Conservation (phyloP, 2,329 filamentous ascomycete species). For the Fusarium sp. region DNA sequence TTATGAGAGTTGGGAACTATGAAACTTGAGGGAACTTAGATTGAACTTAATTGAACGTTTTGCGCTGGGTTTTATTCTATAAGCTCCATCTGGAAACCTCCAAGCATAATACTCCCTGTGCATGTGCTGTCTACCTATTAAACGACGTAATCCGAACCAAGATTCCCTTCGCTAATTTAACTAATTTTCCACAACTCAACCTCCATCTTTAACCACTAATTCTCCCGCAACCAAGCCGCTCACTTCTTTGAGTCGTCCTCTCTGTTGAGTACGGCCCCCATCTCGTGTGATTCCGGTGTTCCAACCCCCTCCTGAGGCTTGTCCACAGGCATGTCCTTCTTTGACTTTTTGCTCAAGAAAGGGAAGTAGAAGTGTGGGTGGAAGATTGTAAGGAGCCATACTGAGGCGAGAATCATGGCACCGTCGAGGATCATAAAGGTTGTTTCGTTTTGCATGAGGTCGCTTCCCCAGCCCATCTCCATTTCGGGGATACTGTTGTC, state of each 20-base stretch:
- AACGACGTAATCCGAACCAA: not conserved
- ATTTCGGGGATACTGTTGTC: conserved; percentile 29
- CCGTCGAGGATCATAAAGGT: conserved; percentile 36
- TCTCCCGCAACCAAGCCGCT: not conserved
- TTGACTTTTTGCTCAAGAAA: conserved; percentile 17
- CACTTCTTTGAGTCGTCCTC: not conserved
- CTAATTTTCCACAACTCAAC: not conserved
- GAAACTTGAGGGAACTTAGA: not conserved
- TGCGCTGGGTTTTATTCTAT: not conserved
- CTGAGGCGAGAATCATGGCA: conserved; percentile 31
- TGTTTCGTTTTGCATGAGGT: conserved; percentile 39
- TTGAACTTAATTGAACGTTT: not conserved
- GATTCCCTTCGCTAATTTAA: not conserved
- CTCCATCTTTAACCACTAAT: not conserved
- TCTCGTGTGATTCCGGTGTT: not conserved
- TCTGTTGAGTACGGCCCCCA: not conserved
- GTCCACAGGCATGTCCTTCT: not conserved
- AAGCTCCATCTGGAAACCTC: too few relatives aligned
- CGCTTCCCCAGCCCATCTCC: conserved; percentile 39
- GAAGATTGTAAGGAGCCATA: conserved; percentile 34
- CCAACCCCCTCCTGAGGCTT: not conserved
- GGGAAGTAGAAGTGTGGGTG: conserved; percentile 37
- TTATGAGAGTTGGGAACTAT: not conserved
- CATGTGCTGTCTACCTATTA: not conserved
- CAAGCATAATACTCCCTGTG: not conserved